A percentile compares a stretch with the other conserved stretches of the same genome.
Evolutionary conservation across 345 rosid species (phyloP).

Genomic region (Lepidium sativum): DNA sequence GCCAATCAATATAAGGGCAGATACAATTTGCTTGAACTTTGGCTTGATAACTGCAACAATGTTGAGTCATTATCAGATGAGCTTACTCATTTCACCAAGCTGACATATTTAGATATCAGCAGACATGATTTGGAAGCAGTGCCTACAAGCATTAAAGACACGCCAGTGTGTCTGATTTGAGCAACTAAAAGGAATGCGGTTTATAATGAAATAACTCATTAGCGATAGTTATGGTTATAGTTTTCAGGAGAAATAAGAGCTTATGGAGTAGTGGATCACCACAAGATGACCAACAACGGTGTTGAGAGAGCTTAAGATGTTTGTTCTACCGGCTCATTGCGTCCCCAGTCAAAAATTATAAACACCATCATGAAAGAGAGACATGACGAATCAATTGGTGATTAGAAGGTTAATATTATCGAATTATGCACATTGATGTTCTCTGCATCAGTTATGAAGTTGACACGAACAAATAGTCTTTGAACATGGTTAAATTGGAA

Average conservation of each 20-base stretch:
- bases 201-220: too few relatives aligned
- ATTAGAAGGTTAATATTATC: neutral
- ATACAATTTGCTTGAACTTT: conserved; percentile 2
- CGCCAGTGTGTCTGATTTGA: too few relatives aligned
- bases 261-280: too few relatives aligned
- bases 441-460: too few relatives aligned
- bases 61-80: neutral
- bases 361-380: neutral
- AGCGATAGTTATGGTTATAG: too few relatives aligned
- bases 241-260: too few relatives aligned
- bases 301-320: too few relatives aligned
- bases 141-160: neutral
- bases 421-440: neutral
- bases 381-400: neutral
- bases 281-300: too few relatives aligned
- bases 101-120: neutral
- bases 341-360: neutral
- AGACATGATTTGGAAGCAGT: neutral
- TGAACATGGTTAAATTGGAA: too few relatives aligned
- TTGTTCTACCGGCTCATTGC: neutral
- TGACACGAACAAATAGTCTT: too few relatives aligned
- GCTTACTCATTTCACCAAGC: neutral
- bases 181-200: too few relatives aligned
- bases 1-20: neutral
- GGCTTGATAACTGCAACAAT: neutral